Base-by-base conservation (phyloP, 805 yeast genomes). In the Kuraishia ogatae region DNA sequence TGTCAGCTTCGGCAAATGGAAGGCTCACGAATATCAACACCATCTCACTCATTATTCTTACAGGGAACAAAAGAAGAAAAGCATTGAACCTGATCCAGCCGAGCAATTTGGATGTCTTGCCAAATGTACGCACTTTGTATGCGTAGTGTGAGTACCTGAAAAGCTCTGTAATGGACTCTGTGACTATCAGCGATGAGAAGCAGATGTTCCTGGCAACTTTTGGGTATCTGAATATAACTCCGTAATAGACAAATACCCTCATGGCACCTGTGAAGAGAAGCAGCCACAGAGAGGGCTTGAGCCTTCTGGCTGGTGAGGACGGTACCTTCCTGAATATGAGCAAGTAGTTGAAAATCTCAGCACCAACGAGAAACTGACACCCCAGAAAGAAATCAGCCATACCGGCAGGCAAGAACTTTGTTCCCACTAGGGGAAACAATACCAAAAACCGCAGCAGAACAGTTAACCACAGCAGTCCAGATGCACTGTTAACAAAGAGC, bases 351-450 rank as follows among this genome's bases (percentile, higher is more conserved):
- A 66, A 54, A 2, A 56, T 29, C 46, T 68, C 71, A 2, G 62
- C 24, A 6, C 56, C 19, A 2, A 59, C 50, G 19, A 61, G 48
- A 2, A 55, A 35, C 29, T 62, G 60, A 3, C 64, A 59, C 6
- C 55, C 17, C 3, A 67, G 39, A 53, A 83, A 79, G 67, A 83
- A 85, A 59, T 81, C 87, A 50, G 88, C 87, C 13, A 86, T 81
- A 0, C 89, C 91, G 6, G 85, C 89, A 1, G 90, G 87, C 21
- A 85, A 66, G 59, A 83, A 85, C 59, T 72, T 73, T 35, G 82
- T 67, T 0, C 89, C 87, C n/a, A 83, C 89, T 24, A 86, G 67
- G 0, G 89, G 88, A 50, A 81, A 68, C 29, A 86, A 68, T 1
- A 84, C 67, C 15, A 75, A 54, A 58, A 84, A 74, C 51, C 93